Evolutionary conservation across 192 early-diverging fungal species (phyloP).

Genomic region (Spizellomyces sp.): DNA sequence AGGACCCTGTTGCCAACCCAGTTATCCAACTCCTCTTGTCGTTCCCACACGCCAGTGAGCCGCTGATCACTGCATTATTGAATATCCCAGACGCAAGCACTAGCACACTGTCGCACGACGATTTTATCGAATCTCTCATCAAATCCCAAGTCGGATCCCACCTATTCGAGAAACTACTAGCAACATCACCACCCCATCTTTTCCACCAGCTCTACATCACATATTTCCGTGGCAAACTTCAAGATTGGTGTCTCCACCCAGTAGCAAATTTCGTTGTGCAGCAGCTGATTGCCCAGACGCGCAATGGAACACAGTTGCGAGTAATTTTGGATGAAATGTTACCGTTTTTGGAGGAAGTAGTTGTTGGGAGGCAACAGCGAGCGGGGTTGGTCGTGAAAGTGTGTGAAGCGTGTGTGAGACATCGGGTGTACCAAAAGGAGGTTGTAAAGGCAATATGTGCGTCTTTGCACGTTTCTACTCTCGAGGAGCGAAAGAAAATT

Average conservation of each 20-base stretch:
- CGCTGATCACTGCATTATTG: slow-evolving; percentile 26
- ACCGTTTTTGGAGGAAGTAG: slow-evolving; percentile 1
- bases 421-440: slow-evolving; percentile 60
- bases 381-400: slow-evolving; percentile 74
- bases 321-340: slow-evolving; percentile 67
- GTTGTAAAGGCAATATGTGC: slow-evolving; percentile 49
- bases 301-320: slow-evolving; percentile 60
- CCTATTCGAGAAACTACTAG: slow-evolving; percentile 70
- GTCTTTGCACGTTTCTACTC: slow-evolving; percentile 57
- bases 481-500: slow-evolving; percentile 56
- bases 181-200: slow-evolving; percentile 24
- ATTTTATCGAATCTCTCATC: slow-evolving; percentile 55
- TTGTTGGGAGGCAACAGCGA: no score
- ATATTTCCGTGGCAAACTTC: slow-evolving; percentile 65
- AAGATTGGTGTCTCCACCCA: slow-evolving; percentile 66
- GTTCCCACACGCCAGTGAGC: slow-evolving; percentile 19
- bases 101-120: slow-evolving; percentile 15
- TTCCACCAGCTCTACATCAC: slow-evolving; percentile 67
- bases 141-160: slow-evolving; percentile 77
- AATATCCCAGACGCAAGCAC: slow-evolving; percentile 1
- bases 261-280: slow-evolving; percentile 87
- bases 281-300: slow-evolving; percentile 64
- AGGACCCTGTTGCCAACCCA: slow-evolving; percentile 75
- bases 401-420: slow-evolving; percentile 63
- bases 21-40: slow-evolving; percentile 68